phyloP scores from a whole-genome alignment of 768 basidiomycete species.

The Lentinula raphanica region DNA sequence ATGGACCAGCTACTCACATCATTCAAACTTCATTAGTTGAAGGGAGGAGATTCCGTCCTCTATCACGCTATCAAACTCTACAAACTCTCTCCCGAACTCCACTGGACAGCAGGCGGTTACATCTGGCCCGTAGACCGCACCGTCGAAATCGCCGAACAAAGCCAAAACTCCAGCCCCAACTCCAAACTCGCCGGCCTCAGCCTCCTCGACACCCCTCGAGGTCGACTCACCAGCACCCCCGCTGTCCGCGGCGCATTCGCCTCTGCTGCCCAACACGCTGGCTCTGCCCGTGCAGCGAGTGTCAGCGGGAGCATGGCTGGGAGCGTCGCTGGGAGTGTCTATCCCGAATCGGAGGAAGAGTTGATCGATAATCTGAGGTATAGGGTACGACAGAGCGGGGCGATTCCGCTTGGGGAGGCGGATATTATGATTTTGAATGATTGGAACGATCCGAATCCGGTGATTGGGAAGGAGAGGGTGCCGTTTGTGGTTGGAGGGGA shows the following conservation, averaged over 20 bases:
- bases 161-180: constrained; percentile 10
- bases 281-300: neutral
- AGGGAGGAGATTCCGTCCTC: constrained; percentile 69
- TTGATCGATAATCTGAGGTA: constrained; percentile 30
- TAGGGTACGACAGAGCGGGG: constrained; percentile 65
- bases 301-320: neutral
- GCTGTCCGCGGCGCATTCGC: constrained; percentile 16
- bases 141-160: constrained; percentile 55
- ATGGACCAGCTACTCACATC: neutral
- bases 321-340: neutral
- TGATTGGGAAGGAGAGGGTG: constrained; percentile 61
- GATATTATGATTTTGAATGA: constrained; percentile 61
- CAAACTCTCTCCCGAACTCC: constrained; percentile 69
- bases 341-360: constrained; percentile 29
- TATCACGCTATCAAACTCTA: constrained; percentile 75
- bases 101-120: constrained; percentile 80
- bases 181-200: neutral
- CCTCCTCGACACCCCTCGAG: constrained; percentile 14
- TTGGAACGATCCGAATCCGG: constrained; percentile 31
- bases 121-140: constrained; percentile 72
- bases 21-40: too few relatives aligned
- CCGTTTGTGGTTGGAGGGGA: constrained; percentile 62
- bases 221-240: neutral
- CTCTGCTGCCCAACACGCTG: constrained; percentile 4
- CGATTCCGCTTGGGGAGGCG: constrained; percentile 55